Evolutionary conservation across 2,329 filamentous ascomycete genomes (phyloP).

Genomic region (Stachybotrys chartarum): DNA sequence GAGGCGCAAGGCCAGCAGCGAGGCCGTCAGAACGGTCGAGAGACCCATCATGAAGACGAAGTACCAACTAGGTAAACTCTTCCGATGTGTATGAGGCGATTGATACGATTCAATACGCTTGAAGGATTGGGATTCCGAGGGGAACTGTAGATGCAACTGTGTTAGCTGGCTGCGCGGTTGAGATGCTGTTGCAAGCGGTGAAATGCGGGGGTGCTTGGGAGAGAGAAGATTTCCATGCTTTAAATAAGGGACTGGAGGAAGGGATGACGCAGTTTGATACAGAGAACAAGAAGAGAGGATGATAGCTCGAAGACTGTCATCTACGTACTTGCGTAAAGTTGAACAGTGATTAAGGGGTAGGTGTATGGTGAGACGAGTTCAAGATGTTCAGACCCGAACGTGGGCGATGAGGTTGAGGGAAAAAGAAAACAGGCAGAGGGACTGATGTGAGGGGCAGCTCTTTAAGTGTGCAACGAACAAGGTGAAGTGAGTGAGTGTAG

Average conservation of each 20-base stretch:
- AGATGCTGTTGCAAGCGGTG: too few relatives aligned
- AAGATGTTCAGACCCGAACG: too few relatives aligned
- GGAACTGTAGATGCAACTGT: background rate
- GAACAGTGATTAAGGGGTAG: background rate
- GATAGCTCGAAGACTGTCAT: background rate
- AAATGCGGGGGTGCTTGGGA: too few relatives aligned
- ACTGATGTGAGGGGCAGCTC: background rate
- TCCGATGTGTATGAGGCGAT: background rate
- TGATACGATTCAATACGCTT: background rate
- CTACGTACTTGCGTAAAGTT: background rate
- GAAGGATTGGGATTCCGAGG: background rate
- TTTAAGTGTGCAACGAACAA: background rate
- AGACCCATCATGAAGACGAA: slow-evolving; percentile 39
- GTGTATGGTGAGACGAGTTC: background rate
- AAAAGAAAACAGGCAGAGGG: background rate
- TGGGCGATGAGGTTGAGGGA: too few relatives aligned
- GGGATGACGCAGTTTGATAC: background rate
- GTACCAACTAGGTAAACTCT: slow-evolving; percentile 20
- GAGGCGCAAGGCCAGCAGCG: slow-evolving; percentile 36
- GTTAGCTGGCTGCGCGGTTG: background rate
- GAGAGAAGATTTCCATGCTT: too few relatives aligned
- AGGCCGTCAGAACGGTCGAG: slow-evolving; percentile 31
- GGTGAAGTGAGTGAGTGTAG: background rate
- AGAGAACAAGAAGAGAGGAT: background rate
- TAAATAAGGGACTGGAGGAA: too few relatives aligned